phyloP scores from a whole-genome alignment of 73 alveolate genomes.

The Stentor coeruleus region DNA sequence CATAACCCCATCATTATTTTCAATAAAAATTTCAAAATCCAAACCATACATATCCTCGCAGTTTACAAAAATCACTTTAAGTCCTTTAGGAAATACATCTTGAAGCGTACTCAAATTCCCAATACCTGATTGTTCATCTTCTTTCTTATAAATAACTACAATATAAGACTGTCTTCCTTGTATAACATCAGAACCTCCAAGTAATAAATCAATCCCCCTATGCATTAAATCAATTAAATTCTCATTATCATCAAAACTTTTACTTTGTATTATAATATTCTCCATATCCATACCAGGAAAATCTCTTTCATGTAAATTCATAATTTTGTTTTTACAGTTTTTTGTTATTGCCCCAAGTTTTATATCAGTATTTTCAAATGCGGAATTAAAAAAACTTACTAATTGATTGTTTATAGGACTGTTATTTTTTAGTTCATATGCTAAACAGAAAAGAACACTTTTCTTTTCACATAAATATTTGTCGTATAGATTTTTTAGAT shows the following conservation, averaged over 20 bases:
- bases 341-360: neutral
- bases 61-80: neutral
- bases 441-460: neutral
- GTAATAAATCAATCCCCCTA: neutral
- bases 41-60: neutral
- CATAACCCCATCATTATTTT: neutral
- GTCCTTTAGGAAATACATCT: neutral
- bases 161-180: neutral
- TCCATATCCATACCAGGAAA: slow-evolving; percentile 11
- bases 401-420: neutral
- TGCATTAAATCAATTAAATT: neutral
- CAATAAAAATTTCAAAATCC: neutral
- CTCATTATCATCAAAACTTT: neutral
- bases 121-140: neutral
- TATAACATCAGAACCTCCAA: neutral
- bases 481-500: neutral
- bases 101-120: neutral
- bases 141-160: neutral
- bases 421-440: neutral
- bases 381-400: neutral
- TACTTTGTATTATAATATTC: neutral
- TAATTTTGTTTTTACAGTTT: neutral
- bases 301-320: neutral
- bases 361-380: neutral
- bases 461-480: neutral